Evolutionary conservation across 164 flowering plant genomes (phyloP).

Genomic region (Vitis rupestris): DNA sequence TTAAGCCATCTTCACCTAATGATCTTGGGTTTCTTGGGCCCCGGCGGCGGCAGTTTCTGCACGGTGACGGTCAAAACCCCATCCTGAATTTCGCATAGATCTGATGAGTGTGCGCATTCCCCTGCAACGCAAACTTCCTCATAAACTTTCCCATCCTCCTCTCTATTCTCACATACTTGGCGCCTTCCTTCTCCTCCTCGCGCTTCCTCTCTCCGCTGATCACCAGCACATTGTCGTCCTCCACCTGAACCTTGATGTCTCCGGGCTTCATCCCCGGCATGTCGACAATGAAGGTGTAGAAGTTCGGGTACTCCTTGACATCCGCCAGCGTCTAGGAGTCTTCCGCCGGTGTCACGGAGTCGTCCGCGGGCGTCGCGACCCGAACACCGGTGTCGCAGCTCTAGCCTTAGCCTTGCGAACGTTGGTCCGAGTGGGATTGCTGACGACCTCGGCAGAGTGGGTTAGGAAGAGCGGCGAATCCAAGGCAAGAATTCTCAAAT

Average conservation of each 20-base stretch:
- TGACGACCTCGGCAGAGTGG: not conserved
- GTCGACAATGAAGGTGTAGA: constrained; percentile 30
- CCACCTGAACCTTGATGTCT: constrained; percentile 38
- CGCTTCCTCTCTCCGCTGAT: constrained; percentile 37
- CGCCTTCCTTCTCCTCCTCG: constrained; percentile 47
- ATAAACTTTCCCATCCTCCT: constrained; percentile 57
- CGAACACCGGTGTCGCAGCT: constrained; percentile 33
- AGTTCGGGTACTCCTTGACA: constrained; percentile 24
- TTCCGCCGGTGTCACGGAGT: too few species aligned
- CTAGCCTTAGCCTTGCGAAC: constrained; percentile 66
- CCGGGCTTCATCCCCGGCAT: constrained; percentile 39
- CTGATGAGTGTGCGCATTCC: constrained; percentile 29
- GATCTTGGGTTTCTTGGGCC: too few species aligned
- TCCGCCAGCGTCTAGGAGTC: constrained; percentile 24
- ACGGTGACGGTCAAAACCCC: too few species aligned
- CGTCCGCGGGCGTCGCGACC: too few species aligned
- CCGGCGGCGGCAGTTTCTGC: too few species aligned
- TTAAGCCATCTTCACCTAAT: too few species aligned
- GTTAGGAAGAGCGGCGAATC: too few species aligned
- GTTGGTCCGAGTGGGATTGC: constrained; percentile 43
- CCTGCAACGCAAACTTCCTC: constrained; percentile 65
- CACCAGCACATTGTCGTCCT: constrained; percentile 37
- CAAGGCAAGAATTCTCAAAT: too few species aligned
- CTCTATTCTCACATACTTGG: constrained; percentile 59
- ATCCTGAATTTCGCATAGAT: too few species aligned